Evolutionary conservation across 2,329 filamentous ascomycete genomes (phyloP).

Genomic region (Aspergillus sp.): DNA sequence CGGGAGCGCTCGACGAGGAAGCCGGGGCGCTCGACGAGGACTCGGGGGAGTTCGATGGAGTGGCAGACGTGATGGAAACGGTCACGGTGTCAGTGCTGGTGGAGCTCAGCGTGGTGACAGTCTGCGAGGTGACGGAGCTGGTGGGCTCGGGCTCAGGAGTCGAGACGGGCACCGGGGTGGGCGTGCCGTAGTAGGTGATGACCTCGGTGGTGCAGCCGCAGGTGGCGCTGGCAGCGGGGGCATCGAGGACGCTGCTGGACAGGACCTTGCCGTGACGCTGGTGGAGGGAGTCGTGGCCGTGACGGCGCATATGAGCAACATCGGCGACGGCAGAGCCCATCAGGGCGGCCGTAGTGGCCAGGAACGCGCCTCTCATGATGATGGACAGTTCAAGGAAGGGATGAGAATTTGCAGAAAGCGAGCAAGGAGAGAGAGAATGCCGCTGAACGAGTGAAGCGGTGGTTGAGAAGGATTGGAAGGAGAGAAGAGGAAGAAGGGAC

Average conservation of each 20-base stretch:
- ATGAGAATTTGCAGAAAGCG: too few relatives aligned
- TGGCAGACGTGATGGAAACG: constrained; percentile 18
- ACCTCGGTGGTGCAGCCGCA: constrained; percentile 69
- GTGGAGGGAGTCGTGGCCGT: constrained; percentile 47
- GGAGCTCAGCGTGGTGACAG: constrained; percentile 27
- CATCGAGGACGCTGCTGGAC: constrained; percentile 8
- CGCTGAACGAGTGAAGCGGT: constrained; percentile 59
- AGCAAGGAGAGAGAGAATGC: constrained; percentile 49
- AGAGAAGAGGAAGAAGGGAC: constrained; percentile 2
- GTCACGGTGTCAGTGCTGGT: constrained; percentile 32
- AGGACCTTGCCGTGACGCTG: constrained; percentile 40
- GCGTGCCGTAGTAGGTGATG: constrained; percentile 58
- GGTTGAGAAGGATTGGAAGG: constrained; percentile 7
- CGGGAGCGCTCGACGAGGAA: constrained; percentile 13
- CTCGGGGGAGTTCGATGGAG: constrained; percentile 3
- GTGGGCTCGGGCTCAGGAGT: constrained; percentile 10
- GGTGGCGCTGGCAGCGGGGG: constrained; percentile 32
- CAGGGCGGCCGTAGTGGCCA: constrained; percentile 50
- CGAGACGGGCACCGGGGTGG: constrained; percentile 41
- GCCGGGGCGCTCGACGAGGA: not conserved
- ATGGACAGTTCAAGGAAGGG: constrained; percentile 14
- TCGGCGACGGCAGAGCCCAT: constrained; percentile 47
- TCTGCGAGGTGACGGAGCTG: constrained; percentile 14
- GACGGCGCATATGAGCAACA: constrained; percentile 45
- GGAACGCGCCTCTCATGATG: constrained; percentile 66